Evolutionary conservation across 2,329 filamentous ascomycete species (phyloP).

Genomic region (Aspergillus sp.): DNA sequence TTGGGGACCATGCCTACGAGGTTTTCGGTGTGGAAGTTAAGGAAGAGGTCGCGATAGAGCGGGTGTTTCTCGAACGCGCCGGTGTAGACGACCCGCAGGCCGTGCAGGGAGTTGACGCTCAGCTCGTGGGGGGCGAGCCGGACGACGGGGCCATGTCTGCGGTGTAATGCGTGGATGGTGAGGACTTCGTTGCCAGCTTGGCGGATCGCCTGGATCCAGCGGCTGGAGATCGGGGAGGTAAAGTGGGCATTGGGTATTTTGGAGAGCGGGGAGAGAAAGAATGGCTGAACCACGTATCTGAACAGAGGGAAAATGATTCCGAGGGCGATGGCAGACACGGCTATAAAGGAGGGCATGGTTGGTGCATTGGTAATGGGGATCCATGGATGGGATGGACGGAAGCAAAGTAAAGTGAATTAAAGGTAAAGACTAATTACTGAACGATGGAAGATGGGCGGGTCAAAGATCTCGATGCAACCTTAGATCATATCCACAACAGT

Average conservation of each 20-base stretch:
- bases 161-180: constrained; percentile 57
- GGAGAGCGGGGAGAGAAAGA: constrained; percentile 57
- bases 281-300: constrained; percentile 25
- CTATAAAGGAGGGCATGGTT: neutral
- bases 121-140: constrained; percentile 63
- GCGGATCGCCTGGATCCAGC: constrained; percentile 64
- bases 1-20: constrained; percentile 65
- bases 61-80: constrained; percentile 67
- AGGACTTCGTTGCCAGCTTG: constrained; percentile 57
- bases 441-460: no score
- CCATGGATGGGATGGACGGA: neutral
- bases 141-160: constrained; percentile 56
- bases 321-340: neutral
- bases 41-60: constrained; percentile 66
- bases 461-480: no score
- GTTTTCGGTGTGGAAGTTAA: constrained; percentile 61
- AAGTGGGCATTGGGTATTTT: constrained; percentile 65
- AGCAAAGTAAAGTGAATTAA: no score
- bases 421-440: no score
- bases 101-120: constrained; percentile 62
- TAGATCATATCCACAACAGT: no score
- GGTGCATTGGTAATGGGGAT: neutral
- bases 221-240: constrained; percentile 56
- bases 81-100: constrained; percentile 60
- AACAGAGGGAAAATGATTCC: constrained; percentile 16